Percentiles rank a stretch among this genome's conserved stretches.
phyloP scores from a whole-genome alignment of 129 eudicot species.

The Deinandra increscens region DNA sequence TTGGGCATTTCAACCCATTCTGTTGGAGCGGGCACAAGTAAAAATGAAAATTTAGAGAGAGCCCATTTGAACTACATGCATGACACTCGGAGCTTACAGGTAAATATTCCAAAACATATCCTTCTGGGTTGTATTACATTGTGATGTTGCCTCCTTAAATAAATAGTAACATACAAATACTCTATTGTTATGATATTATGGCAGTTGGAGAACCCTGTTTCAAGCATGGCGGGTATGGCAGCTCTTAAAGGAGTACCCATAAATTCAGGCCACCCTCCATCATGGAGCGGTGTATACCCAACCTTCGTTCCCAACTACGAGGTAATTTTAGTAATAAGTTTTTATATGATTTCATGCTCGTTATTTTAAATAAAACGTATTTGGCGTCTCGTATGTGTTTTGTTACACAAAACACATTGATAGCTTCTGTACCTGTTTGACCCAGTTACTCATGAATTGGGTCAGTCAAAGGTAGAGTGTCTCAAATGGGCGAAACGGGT shows the following conservation, averaged over 20 bases:
- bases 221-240: slow-evolving; percentile 24
- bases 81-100: slow-evolving; percentile 43
- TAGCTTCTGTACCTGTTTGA: neutral
- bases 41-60: slow-evolving; percentile 33
- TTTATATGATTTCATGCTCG: neutral
- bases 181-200: slow-evolving; percentile 13
- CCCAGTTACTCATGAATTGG: neutral
- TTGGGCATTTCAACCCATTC: slow-evolving; percentile 61
- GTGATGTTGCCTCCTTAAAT: neutral
- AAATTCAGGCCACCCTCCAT: slow-evolving; percentile 38
- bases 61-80: slow-evolving; percentile 31
- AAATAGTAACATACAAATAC: neutral
- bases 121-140: neutral
- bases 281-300: slow-evolving; percentile 39
- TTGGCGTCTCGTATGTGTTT: neutral
- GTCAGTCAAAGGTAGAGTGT: neutral
- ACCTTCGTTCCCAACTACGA: slow-evolving; percentile 41
- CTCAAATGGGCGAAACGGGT: neutral
- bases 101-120: slow-evolving; percentile 1
- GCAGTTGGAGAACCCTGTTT: slow-evolving; percentile 47
- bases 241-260: slow-evolving; percentile 42
- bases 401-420: neutral
- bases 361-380: slow-evolving; percentile 12
- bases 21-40: slow-evolving; percentile 37
- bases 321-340: slow-evolving; percentile 34